Percentiles rank a stretch among this genome's conserved stretches.
These are phyloP conservation scores for Sordaria brevicollis DNA, from an alignment of 495 filamentous ascomycete genomes.

Conservation along the genomic window DNA sequence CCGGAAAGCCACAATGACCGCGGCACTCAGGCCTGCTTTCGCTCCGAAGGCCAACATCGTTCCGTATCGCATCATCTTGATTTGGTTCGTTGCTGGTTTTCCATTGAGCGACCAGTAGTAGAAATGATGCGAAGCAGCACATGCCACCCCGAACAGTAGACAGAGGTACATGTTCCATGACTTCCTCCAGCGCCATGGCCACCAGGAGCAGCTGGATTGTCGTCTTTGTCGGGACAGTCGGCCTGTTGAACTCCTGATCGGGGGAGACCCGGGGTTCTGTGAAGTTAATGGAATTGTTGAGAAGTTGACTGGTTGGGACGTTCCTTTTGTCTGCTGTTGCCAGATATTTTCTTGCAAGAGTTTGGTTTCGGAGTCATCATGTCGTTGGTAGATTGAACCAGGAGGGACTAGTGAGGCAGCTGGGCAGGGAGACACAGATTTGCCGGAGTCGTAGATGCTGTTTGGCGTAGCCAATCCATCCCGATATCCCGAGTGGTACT, in stretches of 20 bases:
- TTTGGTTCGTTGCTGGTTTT: constrained; percentile 19
- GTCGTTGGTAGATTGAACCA: neutral
- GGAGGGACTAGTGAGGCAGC: neutral
- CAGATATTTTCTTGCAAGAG: neutral
- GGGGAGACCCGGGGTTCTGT: neutral
- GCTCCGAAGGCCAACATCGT: constrained; percentile 22
- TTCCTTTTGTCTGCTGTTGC: neutral
- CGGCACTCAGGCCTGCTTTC: constrained; percentile 27
- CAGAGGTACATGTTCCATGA: constrained; percentile 25
- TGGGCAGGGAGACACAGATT: neutral
- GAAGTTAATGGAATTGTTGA: neutral
- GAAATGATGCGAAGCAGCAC: constrained; percentile 24
- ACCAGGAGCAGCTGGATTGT: neutral
- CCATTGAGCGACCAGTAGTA: constrained; percentile 23
- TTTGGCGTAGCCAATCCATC: neutral
- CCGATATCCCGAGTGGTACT: neutral
- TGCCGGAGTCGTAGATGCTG: neutral
- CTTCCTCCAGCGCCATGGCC: constrained; percentile 11
- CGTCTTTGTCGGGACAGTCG: neutral
- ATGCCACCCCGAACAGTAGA: constrained; percentile 22
- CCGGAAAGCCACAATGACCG: constrained; percentile 20
- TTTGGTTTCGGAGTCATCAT: neutral
- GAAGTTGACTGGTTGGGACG: neutral
- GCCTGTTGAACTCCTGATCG: neutral
- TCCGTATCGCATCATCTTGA: constrained; percentile 31